Base-by-base conservation (phyloP, 2,329 filamentous ascomycete genomes). In the Microdochium bolleyi region DNA sequence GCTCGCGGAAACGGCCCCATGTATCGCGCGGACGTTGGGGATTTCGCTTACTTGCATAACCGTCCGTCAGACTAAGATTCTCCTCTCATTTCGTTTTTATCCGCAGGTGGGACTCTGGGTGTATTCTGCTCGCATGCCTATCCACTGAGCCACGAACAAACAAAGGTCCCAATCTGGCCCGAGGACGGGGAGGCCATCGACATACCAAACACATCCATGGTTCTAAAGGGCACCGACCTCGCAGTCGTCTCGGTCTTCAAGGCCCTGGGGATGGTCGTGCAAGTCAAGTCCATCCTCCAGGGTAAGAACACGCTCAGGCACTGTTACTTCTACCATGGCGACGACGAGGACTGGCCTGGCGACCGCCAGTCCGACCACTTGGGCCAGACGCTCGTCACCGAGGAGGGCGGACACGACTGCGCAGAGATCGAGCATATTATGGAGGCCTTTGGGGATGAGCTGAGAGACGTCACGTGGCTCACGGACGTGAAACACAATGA, bases 51-150 rank as follows among this genome's bases (percentile, higher is more conserved):
- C 1, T 49, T 57, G 19, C 50, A 48, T 13, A 54, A 55, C 27
- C 53, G 46, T 22, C 4, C 3, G 11, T 27, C 53, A 0, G 27
- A 50, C 24, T 14, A 53, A 3, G 4, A 48, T 1, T 49, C 53
- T 2, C 27, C 25, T 19, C 21, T 32, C 8, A 38, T 34, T 58
- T 50, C 22, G 21, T 21, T 13, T 8, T 49, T 16, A 13, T 2
- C 4, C 44, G 3, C 13, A 74, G 75, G 75, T 3, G 71, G 74
- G 1, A 57, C 58, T 2, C 52, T 80, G 0, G 77, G 75, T 0
- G 68, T 76, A 27, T 69, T 62, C 50, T 79, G 74, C 54, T 67
- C 67, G 3, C 74, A 80, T 51, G 65, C 68, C 0, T 80, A 80
- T 56, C 65, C 74, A 11, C 13, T 19, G 8, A 22, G 41, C 41